Conservation (phyloP, 257 asterid species). For the Ajuga chamaepitys region DNA sequence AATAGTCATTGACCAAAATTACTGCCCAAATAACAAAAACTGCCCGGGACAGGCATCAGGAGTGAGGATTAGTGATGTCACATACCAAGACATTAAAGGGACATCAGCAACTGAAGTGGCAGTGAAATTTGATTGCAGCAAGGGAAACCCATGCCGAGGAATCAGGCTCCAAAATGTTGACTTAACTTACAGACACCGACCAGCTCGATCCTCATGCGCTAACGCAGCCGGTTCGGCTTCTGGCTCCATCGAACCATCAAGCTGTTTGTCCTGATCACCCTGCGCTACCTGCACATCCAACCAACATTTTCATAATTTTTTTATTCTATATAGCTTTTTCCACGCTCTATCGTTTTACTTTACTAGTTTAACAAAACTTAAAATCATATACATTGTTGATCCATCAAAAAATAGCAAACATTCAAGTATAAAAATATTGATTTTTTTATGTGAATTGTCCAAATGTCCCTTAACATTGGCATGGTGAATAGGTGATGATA, state of each 20-base stretch:
- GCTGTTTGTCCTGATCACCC: conserved; percentile 19
- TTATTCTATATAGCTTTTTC: too few relatives aligned
- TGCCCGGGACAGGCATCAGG: conserved; percentile 62
- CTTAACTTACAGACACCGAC: conserved; percentile 19
- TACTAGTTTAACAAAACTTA: too few relatives aligned
- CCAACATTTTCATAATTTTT: too few relatives aligned
- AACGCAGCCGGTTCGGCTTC: conserved; percentile 19
- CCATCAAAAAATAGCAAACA: too few relatives aligned
- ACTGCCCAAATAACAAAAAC: conserved; percentile 38
- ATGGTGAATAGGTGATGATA: too few relatives aligned
- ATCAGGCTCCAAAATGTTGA: conserved; percentile 35
- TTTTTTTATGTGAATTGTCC: too few relatives aligned
- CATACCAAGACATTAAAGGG: conserved; percentile 39
- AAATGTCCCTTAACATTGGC: too few relatives aligned
- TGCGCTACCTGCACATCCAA: too few relatives aligned
- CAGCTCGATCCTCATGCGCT: conserved; percentile 16
- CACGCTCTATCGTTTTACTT: too few relatives aligned
- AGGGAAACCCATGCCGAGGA: conserved; percentile 36
- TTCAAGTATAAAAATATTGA: too few relatives aligned
- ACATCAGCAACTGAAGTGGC: conserved; percentile 58
- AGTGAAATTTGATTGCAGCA: conserved; percentile 56
- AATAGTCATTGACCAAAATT: conserved; percentile 60
- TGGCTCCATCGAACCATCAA: conserved; percentile 18
- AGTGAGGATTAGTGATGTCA: conserved; percentile 37
- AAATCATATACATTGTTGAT: too few relatives aligned